These are phyloP conservation scores for Didymella keratinophila DNA, from an alignment of 2,329 filamentous ascomycete species.

Conservation along the genomic window DNA sequence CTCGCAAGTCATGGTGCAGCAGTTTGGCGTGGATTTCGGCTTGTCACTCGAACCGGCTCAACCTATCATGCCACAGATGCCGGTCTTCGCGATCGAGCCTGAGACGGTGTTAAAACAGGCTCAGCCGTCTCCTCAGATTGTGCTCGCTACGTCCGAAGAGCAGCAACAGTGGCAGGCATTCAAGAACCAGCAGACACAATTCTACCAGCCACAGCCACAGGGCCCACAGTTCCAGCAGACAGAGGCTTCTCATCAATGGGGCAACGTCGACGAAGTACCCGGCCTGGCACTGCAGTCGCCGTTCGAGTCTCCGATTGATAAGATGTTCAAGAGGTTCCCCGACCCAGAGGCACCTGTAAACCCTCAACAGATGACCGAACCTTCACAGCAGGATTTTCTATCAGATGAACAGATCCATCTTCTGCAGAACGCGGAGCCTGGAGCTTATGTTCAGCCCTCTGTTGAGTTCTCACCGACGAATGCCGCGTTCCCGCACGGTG, in stretches of 20 bases:
- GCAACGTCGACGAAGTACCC: background rate
- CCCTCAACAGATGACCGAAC: background rate
- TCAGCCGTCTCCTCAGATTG: background rate
- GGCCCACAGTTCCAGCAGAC: background rate
- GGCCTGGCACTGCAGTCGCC: background rate
- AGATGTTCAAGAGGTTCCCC: background rate
- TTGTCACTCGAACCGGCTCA: background rate
- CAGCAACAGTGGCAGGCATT: slow-evolving; percentile 1
- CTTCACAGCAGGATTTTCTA: background rate
- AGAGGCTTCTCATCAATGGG: background rate
- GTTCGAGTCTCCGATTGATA: background rate
- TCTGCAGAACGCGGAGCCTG: background rate
- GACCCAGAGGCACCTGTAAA: too few relatives aligned
- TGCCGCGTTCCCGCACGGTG: background rate
- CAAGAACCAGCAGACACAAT: background rate
- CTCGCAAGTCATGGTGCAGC: background rate
- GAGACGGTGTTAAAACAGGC: background rate
- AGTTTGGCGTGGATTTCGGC: background rate
- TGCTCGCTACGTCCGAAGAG: background rate
- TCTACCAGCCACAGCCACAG: background rate
- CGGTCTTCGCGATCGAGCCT: background rate
- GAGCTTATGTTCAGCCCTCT: background rate
- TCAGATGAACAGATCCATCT: background rate
- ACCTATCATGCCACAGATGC: background rate
- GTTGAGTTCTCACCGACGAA: background rate